Percentiles rank a stretch among this genome's conserved stretches.
Conservation (phyloP, 1,284 basidiomycete genomes). For the Malassezia slooffiae region DNA sequence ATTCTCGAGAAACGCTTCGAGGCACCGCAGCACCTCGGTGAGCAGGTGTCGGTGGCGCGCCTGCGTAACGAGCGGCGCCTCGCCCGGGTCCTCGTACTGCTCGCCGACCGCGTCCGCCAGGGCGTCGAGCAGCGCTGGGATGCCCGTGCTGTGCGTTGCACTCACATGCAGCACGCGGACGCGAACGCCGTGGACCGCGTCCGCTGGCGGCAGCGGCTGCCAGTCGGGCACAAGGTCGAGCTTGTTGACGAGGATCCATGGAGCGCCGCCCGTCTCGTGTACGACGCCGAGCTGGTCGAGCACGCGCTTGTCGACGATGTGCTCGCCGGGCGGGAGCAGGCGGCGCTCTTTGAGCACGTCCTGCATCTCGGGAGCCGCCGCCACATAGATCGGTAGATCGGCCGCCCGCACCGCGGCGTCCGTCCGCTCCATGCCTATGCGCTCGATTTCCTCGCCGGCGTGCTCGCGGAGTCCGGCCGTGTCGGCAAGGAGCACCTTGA, state of each 20-base stretch:
- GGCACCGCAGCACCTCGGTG: constrained; percentile 56
- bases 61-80: constrained; percentile 63
- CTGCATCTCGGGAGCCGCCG: too few species aligned
- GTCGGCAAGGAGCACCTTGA: constrained; percentile 67
- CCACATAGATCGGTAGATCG: constrained; percentile 62
- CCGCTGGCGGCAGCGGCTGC: not conserved
- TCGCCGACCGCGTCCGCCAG: constrained; percentile 54
- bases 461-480: constrained; percentile 66
- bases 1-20: constrained; percentile 55
- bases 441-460: constrained; percentile 58
- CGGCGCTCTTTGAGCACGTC: constrained; percentile 48
- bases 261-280: constrained; percentile 16
- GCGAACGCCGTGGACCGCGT: not conserved
- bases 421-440: constrained; percentile 68
- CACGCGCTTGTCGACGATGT: not conserved
- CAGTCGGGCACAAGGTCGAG: constrained; percentile 51
- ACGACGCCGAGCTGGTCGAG: not conserved
- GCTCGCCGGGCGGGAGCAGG: constrained; percentile 3
- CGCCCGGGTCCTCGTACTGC: constrained; percentile 49
- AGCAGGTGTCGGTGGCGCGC: constrained; percentile 66
- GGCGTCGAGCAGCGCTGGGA: constrained; percentile 54
- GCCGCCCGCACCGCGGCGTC: constrained; percentile 56
- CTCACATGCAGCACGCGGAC: constrained; percentile 55
- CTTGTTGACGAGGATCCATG: constrained; percentile 64
- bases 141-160: constrained; percentile 56